phyloP scores from a whole-genome alignment of 352 stramenopile species.

The Thalassiosira mediterranea region DNA sequence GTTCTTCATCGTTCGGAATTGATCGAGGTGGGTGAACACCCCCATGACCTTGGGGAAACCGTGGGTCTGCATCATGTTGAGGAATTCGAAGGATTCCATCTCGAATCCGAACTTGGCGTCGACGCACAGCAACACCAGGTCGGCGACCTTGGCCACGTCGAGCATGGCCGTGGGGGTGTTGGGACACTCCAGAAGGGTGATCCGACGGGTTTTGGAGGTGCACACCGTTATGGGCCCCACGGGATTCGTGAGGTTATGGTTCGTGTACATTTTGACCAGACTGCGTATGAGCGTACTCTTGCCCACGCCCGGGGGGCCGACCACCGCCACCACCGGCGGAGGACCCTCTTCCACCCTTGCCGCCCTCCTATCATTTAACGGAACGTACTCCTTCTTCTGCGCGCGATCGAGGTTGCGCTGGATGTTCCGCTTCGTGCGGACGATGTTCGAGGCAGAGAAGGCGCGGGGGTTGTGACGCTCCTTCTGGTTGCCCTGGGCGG shows the following conservation, averaged over 20 bases:
- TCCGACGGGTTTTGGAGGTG: slow-evolving; percentile 94
- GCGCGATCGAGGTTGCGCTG: slow-evolving; percentile 97
- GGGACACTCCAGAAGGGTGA: slow-evolving; percentile 99
- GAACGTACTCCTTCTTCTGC: slow-evolving; percentile 97
- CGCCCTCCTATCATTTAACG: slow-evolving; percentile 66
- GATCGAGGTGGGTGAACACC: slow-evolving; percentile 98
- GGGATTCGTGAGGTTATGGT: slow-evolving; percentile 95
- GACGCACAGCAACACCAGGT: slow-evolving; percentile 98
- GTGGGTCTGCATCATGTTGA: slow-evolving; percentile 97
- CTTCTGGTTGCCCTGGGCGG: slow-evolving; percentile 88
- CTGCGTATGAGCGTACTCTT: slow-evolving; percentile 98
- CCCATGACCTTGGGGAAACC: slow-evolving; percentile 94
- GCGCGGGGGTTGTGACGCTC: slow-evolving; percentile 96
- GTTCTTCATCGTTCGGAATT: slow-evolving; percentile 98
- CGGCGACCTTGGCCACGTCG: slow-evolving; percentile 98
- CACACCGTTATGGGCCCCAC: slow-evolving; percentile 99
- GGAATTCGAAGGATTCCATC: slow-evolving; percentile 99
- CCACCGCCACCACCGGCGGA: slow-evolving; percentile 96
- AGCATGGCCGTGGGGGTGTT: slow-evolving; percentile 91
- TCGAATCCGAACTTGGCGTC: slow-evolving; percentile 99
- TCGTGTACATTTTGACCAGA: slow-evolving; percentile 99
- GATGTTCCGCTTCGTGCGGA: slow-evolving; percentile 92
- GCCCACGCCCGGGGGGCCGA: slow-evolving; percentile 94
- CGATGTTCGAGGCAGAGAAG: slow-evolving; percentile 96
- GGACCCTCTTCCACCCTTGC: slow-evolving; percentile 88